Base-by-base conservation (phyloP, 306 rosid species). In the Cicer cuneatum region DNA sequence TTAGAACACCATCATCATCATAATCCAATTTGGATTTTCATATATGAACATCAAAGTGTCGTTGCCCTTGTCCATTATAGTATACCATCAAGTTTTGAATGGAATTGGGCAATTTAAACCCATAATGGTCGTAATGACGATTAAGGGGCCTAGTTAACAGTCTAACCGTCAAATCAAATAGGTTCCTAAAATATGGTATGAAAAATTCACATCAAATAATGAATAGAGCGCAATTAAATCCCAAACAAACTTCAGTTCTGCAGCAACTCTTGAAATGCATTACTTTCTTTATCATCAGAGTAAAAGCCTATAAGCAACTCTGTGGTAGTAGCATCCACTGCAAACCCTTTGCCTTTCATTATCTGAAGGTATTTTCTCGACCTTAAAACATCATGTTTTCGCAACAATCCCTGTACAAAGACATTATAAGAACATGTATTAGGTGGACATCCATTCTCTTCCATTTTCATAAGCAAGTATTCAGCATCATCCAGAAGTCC, bases 401-500 rank as follows among this genome's bases (percentile, higher is more conserved):
- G 69, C 73, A 81, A 58, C 84, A 81, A 66, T 18, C 84, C 81
- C 19, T 62, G 81, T 18, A 80, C 43, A 15, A 80, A 67, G 16
- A 80, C 65, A 74, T 73, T 73, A 29, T 80, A 73, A 24, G 80
- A 66, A 39, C 79, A 58, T 41, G 29, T 19, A 49, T 83, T 71
- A 19, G 79, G 80, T 7, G 18, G 16, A 49, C 72, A 74, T 0
- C 81, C 83, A 67, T 33, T 59, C 9, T 69, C 79, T 74, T 80
- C 80, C 80, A 80, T 80, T 49, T 69, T 74, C 53, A 11, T 35
- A 51, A 80, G 80, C 58, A 74, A 51, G 15, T 68, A 42, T 51
- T 80, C 80, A 51, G 84, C 84, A 61, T 74, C 80, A 74, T 69
- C 80, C 45, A 80, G 2, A 2, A 60, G 12, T 38, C 84, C 84